A percentile compares a stretch with the other conserved stretches of the same genome.
Conservation (phyloP, 495 filamentous ascomycete genomes). For the Clavariopsis aquatica region DNA sequence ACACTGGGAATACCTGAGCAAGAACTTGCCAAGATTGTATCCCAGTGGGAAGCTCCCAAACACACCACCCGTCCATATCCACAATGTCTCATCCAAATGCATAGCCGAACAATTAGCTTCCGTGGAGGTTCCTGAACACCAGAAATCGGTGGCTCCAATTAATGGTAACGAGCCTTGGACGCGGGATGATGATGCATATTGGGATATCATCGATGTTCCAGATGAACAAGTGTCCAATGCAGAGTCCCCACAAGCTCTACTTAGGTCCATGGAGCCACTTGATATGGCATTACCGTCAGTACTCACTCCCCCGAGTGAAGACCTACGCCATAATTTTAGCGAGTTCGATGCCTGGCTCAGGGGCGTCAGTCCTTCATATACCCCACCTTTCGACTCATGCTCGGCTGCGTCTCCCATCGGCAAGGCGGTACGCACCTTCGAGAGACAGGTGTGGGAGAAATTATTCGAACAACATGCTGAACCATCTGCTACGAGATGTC, state of each 20-base stretch:
- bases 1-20: slow-evolving; percentile 15
- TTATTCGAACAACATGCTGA: slow-evolving; percentile 14
- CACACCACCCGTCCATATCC: slow-evolving; percentile 18
- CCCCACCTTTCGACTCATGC: neutral
- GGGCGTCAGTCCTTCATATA: neutral
- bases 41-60: slow-evolving; percentile 20
- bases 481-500: neutral
- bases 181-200: slow-evolving; percentile 24
- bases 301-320: neutral
- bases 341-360: slow-evolving; percentile 19
- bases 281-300: neutral
- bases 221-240: neutral
- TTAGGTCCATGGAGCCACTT: neutral
- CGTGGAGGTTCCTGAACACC: slow-evolving; percentile 4
- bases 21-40: slow-evolving; percentile 3
- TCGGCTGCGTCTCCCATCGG: neutral
- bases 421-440: neutral
- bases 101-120: slow-evolving; percentile 26
- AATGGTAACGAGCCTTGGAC: slow-evolving; percentile 31
- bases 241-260: neutral
- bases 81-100: neutral
- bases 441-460: slow-evolving; percentile 16
- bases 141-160: slow-evolving; percentile 13
- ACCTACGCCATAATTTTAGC: neutral
- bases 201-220: slow-evolving; percentile 20